Conservation (phyloP, 306 rosid species). For the Coriaria nepalensis region DNA sequence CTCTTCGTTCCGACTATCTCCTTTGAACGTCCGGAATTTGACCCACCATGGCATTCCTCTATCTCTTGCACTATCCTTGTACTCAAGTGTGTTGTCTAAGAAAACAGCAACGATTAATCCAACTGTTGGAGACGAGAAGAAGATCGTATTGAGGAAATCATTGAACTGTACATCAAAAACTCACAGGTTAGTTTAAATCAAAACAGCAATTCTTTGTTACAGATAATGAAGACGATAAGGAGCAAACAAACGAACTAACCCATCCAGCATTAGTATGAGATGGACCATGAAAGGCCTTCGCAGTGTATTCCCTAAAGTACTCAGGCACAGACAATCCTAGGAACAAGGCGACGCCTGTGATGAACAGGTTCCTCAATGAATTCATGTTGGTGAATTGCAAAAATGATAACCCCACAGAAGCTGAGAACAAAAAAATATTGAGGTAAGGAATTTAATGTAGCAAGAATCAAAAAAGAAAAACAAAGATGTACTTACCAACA, state of each 20-base stretch:
- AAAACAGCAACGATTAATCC: slow-evolving; percentile 72
- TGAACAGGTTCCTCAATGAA: slow-evolving; percentile 91
- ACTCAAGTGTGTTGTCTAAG: slow-evolving; percentile 95
- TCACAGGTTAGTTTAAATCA: neutral
- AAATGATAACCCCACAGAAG: slow-evolving; percentile 95
- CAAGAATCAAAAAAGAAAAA: slow-evolving; percentile 3
- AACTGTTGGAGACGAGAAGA: slow-evolving; percentile 79
- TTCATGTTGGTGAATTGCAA: slow-evolving; percentile 99
- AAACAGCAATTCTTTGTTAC: neutral
- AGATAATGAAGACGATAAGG: neutral
- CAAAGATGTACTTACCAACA: slow-evolving; percentile 51
- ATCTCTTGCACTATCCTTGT: slow-evolving; percentile 70
- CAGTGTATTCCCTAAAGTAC: slow-evolving; percentile 75
- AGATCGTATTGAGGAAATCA: slow-evolving; percentile 84
- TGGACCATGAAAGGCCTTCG: slow-evolving; percentile 85
- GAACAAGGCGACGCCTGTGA: slow-evolving; percentile 73
- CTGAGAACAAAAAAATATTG: slow-evolving; percentile 29
- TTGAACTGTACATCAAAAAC: slow-evolving; percentile 53
- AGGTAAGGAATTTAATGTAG: neutral
- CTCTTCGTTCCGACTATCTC: slow-evolving; percentile 84
- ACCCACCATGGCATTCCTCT: slow-evolving; percentile 99
- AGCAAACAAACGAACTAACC: slow-evolving; percentile 44
- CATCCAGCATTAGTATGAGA: slow-evolving; percentile 86
- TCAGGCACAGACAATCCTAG: slow-evolving; percentile 84
- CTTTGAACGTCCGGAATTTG: slow-evolving; percentile 74